Conservation (phyloP, 73 alveolate species). For the Paramecium sonneborni region DNA sequence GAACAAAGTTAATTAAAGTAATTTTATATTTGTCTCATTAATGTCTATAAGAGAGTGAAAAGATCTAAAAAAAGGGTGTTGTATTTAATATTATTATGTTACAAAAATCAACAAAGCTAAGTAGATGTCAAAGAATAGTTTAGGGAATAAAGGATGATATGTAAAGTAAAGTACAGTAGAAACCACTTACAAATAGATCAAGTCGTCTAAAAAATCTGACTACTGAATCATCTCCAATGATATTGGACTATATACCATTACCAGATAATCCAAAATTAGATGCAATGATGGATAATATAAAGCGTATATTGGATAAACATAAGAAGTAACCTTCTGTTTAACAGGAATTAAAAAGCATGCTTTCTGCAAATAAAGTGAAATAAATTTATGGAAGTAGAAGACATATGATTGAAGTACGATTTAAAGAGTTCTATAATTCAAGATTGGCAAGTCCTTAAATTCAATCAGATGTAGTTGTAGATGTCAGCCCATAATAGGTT, state of each 20-base stretch:
- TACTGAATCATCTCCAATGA: neutral
- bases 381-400: constrained; percentile 24
- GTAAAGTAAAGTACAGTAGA: neutral
- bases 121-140: neutral
- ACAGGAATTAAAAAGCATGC: neutral
- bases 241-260: neutral
- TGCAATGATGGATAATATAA: constrained; percentile 31
- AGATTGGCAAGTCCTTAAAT: constrained; percentile 4
- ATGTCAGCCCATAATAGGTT: neutral
- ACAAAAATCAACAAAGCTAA: constrained; percentile 9
- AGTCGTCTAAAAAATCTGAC: neutral
- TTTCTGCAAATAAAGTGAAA: neutral
- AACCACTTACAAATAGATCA: neutral
- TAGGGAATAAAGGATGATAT: neutral
- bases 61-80: neutral
- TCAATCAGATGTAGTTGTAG: neutral
- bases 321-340: neutral
- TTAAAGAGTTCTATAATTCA: constrained; percentile 15
- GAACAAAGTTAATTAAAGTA: neutral
- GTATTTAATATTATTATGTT: neutral
- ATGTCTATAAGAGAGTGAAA: constrained; percentile 66
- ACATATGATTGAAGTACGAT: constrained; percentile 42
- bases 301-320: constrained; percentile 6
- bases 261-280: neutral
- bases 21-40: constrained; percentile 65